These are phyloP conservation scores for Colletotrichum shisoi DNA, from an alignment of 2,329 filamentous ascomycete species.

Conservation along the genomic window DNA sequence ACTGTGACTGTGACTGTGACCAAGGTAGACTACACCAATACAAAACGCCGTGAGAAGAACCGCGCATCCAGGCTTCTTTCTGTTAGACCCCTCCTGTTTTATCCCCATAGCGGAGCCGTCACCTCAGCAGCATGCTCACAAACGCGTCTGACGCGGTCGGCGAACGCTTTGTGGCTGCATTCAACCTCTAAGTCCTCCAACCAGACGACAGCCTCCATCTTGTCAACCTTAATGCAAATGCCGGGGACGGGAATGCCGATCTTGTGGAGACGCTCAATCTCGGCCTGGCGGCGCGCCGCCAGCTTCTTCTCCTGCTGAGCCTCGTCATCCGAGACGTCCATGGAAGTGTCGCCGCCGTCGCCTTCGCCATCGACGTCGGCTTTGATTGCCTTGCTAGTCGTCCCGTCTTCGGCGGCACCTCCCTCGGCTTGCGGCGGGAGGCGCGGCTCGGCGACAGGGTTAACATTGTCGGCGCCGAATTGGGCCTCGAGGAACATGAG, in stretches of 20 bases:
- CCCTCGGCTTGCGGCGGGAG: constrained; percentile 50
- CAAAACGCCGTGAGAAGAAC: constrained; percentile 12
- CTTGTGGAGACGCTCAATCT: constrained; percentile 80
- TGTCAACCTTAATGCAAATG: constrained; percentile 85
- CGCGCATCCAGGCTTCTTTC: neutral
- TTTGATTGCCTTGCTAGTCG: constrained; percentile 46
- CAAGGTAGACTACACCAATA: constrained; percentile 11
- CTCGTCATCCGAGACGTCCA: constrained; percentile 41
- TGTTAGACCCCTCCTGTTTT: neutral
- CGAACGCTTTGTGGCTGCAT: constrained; percentile 77
- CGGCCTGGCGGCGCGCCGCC: constrained; percentile 66
- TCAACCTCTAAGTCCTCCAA: constrained; percentile 91
- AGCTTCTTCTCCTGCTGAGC: constrained; percentile 51
- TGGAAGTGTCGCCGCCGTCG: constrained; percentile 40
- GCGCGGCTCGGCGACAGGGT: constrained; percentile 74
- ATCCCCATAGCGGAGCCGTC: constrained; percentile 75
- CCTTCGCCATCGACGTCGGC: constrained; percentile 40
- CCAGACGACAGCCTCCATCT: constrained; percentile 87
- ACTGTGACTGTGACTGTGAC: constrained; percentile 38
- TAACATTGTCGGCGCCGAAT: constrained; percentile 84
- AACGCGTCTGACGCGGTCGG: constrained; percentile 85
- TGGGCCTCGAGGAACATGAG: constrained; percentile 97
- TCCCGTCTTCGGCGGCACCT: constrained; percentile 24
- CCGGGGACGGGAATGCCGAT: constrained; percentile 92
- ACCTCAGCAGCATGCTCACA: constrained; percentile 90